phyloP scores from a whole-genome alignment of 805 yeast species.

The Monosporozyma unispora region DNA sequence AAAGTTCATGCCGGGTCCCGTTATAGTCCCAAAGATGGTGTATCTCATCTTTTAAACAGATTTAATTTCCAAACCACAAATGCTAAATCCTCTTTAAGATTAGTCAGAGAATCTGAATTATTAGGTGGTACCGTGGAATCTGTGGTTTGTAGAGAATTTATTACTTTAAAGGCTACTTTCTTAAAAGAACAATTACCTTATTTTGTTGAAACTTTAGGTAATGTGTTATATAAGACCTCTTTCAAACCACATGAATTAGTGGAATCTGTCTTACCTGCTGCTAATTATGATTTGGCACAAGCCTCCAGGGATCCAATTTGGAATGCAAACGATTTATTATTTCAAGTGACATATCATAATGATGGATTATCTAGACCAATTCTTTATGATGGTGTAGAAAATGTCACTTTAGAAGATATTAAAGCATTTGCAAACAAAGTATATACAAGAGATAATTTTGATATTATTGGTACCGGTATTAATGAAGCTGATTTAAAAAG shows the following conservation, averaged over 20 bases:
- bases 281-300: slow-evolving; percentile 50
- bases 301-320: slow-evolving; percentile 44
- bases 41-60: slow-evolving; percentile 76
- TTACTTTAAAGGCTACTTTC: slow-evolving; percentile 73
- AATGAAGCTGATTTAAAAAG: slow-evolving; percentile 56
- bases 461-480: slow-evolving; percentile 67
- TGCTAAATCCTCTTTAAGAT: slow-evolving; percentile 79
- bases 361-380: slow-evolving; percentile 80
- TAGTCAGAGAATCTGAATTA: slow-evolving; percentile 89
- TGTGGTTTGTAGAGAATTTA: slow-evolving; percentile 70
- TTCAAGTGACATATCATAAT: slow-evolving; percentile 66
- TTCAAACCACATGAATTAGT: slow-evolving; percentile 76
- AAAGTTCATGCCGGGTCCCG: slow-evolving; percentile 85
- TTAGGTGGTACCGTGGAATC: slow-evolving; percentile 77
- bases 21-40: slow-evolving; percentile 59
- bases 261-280: slow-evolving; percentile 78
- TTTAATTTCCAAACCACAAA: slow-evolving; percentile 77
- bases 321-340: slow-evolving; percentile 69
- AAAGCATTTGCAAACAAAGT: slow-evolving; percentile 55
- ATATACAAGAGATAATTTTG: slow-evolving; percentile 63
- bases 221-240: slow-evolving; percentile 57
- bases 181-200: slow-evolving; percentile 84
- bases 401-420: slow-evolving; percentile 55
- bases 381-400: slow-evolving; percentile 56
- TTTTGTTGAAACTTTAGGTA: slow-evolving; percentile 78